Evolutionary conservation across 2,329 filamentous ascomycete genomes (phyloP).

Genomic region (Raffaelea deltoideospora): DNA sequence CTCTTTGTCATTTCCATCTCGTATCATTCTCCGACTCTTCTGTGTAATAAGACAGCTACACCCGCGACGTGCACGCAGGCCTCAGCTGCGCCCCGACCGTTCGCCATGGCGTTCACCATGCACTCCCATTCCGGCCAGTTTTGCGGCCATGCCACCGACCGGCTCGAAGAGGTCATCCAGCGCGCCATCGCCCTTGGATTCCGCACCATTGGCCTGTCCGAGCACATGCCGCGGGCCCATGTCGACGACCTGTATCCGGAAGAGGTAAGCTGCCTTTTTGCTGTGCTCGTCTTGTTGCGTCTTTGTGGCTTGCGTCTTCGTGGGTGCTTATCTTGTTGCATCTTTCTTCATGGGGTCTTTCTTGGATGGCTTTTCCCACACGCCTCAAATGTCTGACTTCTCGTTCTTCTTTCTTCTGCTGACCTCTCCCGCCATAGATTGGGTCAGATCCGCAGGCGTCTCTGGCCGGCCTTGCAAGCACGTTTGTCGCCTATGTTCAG

Average conservation of each 20-base stretch:
- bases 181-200: slow-evolving; percentile 66
- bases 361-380: too few species aligned
- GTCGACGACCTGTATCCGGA: slow-evolving; percentile 77
- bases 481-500: slow-evolving; percentile 56
- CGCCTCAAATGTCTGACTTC: too few species aligned
- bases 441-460: slow-evolving; percentile 31
- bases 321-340: too few species aligned
- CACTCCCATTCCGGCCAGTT: slow-evolving; percentile 98
- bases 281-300: neutral
- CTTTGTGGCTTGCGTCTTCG: neutral
- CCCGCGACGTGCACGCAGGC: too few species aligned
- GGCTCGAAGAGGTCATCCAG: slow-evolving; percentile 69
- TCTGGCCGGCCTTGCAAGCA: slow-evolving; percentile 31
- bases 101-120: slow-evolving; percentile 98
- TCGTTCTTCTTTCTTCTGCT: neutral
- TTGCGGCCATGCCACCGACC: slow-evolving; percentile 78
- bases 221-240: slow-evolving; percentile 79
- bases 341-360: too few species aligned
- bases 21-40: too few species aligned
- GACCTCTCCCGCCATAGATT: slow-evolving; percentile 23
- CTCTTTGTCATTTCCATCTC: too few species aligned
- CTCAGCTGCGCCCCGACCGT: too few species aligned
- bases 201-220: slow-evolving; percentile 73
- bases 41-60: too few species aligned
- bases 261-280: slow-evolving; percentile 40